Evolutionary conservation across 345 rosid species (phyloP).

Genomic region (Brassica cretica): DNA sequence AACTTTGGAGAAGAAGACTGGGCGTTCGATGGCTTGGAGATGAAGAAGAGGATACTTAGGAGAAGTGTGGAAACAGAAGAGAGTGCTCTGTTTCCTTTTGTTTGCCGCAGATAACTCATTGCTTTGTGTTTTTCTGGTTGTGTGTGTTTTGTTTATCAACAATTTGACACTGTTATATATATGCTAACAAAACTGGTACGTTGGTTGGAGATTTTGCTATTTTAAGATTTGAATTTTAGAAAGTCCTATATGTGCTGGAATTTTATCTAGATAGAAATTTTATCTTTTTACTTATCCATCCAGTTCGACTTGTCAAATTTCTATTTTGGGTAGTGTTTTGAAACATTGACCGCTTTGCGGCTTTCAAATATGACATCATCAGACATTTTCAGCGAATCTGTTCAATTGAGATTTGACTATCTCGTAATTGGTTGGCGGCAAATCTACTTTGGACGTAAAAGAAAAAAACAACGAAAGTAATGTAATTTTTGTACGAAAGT

Average conservation of each 20-base stretch:
- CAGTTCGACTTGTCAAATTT: too few relatives aligned
- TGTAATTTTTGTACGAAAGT: too few relatives aligned
- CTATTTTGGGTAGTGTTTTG: too few relatives aligned
- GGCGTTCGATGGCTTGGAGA: not conserved
- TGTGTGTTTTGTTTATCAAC: not conserved
- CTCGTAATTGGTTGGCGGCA: too few relatives aligned
- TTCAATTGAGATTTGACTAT: too few relatives aligned
- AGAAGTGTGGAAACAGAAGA: constrained; percentile 43
- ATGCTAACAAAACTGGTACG: not conserved
- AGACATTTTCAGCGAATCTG: too few relatives aligned
- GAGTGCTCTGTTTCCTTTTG: constrained; percentile 15
- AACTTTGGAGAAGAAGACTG: constrained; percentile 43
- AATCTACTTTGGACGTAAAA: too few relatives aligned
- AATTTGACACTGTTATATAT: not conserved
- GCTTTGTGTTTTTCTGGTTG: not conserved
- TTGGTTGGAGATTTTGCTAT: not conserved
- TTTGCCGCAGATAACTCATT: constrained; percentile 10
- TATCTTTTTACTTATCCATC: too few relatives aligned
- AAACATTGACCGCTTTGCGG: too few relatives aligned
- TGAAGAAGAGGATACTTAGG: constrained; percentile 22
- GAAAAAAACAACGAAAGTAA: too few relatives aligned
- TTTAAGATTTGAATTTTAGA: not conserved
- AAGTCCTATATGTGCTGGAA: not conserved
- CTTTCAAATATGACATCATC: too few relatives aligned
- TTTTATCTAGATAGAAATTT: not conserved